Base-by-base conservation (phyloP, 345 rosid genomes). In the Citrus medica region DNA sequence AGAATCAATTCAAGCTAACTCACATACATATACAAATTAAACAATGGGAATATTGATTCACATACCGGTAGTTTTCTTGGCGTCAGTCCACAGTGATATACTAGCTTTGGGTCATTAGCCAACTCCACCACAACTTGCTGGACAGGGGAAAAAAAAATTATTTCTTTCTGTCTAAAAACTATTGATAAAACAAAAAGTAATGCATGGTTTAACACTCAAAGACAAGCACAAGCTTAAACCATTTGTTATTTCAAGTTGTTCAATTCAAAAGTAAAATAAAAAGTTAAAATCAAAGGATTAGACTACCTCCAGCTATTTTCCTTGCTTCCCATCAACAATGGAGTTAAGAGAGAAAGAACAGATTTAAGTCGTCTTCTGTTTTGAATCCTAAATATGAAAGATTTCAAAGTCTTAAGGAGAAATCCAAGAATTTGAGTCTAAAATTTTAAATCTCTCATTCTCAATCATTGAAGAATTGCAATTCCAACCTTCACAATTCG, bases 61-160 rank as follows among this genome's bases (percentile, higher is more conserved):
- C 97, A 77, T 85, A 96, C 99, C 32, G 98, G 98, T 79, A 96
- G 86, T 88, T 91, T 94, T 75, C 91, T 85, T 48, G 99, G 98
- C 69, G 98, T 89, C 79, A 96, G 82, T 85, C 98, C 98, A 84
- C 98, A 92, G 83, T 93, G 95, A 86, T 88, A 92, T 64, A 94
- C 97, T 80, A 93, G 95, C 89, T 93, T 96, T 59, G 94, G 90
- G 77, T 96, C 98, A 83, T 86, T 90, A 70, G 92, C 76, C 87
- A 94, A 85, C 86, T 90, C 98, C 75, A 86, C 71, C 74, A 90
- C 38, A 66, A 96, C 88, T 88, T 90, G 92, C 98, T 96, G 92
- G 38, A 74, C 71, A 60, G 75, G 60, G 73, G 82, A 82, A 59
- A 46, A 28, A 27, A 32, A 73, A 64, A 69, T 13, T n/a, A 35